These are phyloP conservation scores for Leccinum pellstonianum DNA, from an alignment of 768 basidiomycete species.

Conservation along the genomic window DNA sequence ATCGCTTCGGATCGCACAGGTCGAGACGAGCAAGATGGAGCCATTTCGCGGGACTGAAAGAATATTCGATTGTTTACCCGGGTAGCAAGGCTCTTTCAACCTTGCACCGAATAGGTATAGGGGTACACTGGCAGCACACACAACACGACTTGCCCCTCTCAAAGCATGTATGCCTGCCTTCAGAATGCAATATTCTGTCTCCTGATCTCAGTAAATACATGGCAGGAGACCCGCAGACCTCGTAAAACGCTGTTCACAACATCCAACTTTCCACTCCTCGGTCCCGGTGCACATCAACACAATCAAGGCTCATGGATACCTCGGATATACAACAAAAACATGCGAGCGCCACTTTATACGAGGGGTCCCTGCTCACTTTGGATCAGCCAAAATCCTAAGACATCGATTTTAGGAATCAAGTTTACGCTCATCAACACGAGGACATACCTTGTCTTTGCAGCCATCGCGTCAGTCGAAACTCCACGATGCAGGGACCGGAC, in stretches of 20 bases:
- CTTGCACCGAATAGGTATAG: neutral
- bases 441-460: conserved; percentile 26
- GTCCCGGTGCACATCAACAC: neutral
- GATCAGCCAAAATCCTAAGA: conserved; percentile 18
- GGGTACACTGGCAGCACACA: neutral
- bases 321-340: neutral
- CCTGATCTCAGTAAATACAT: too few species aligned
- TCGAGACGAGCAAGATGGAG: neutral
- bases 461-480: conserved; percentile 17
- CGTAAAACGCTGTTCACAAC: neutral
- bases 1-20: neutral
- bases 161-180: too few species aligned
- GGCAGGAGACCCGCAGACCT: neutral
- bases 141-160: too few species aligned
- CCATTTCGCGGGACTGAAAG: neutral
- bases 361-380: conserved; percentile 17
- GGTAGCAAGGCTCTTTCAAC: neutral
- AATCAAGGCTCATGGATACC: neutral
- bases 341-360: neutral
- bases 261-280: neutral
- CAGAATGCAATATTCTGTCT: too few species aligned
- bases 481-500: conserved; percentile 25
- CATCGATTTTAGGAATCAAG: neutral
- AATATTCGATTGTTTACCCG: neutral
- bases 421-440: neutral